phyloP scores from a whole-genome alignment of 305 asterid genomes.

The Lippia alba region DNA sequence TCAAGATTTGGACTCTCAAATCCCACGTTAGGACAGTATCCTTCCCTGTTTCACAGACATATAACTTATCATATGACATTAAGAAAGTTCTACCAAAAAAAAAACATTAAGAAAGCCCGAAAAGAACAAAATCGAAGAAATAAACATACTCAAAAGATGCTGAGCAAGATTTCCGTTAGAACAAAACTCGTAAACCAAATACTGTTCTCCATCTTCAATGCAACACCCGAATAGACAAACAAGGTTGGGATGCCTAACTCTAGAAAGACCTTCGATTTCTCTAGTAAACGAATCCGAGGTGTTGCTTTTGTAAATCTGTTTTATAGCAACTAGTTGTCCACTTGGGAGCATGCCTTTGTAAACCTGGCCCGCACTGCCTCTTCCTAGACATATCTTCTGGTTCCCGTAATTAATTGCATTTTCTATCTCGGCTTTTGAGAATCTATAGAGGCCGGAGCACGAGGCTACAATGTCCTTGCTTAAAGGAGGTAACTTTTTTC shows the following conservation, averaged over 20 bases:
- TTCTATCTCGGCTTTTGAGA: slow-evolving; percentile 76
- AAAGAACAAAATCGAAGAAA: background rate
- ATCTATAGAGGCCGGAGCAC: slow-evolving; percentile 63
- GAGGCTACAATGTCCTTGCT: slow-evolving; percentile 41
- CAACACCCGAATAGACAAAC: slow-evolving; percentile 79
- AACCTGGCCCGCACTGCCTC: slow-evolving; percentile 81
- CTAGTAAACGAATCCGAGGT: slow-evolving; percentile 68
- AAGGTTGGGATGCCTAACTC: slow-evolving; percentile 77
- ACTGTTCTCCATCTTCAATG: slow-evolving; percentile 74
- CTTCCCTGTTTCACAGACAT: slow-evolving; percentile 52
- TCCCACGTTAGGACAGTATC: slow-evolving; percentile 68
- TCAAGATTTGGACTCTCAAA: slow-evolving; percentile 63
- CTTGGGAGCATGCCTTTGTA: slow-evolving; percentile 81
- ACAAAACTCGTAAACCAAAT: slow-evolving; percentile 71
- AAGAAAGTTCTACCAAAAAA: background rate
- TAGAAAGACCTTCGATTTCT: slow-evolving; percentile 70
- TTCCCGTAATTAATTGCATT: slow-evolving; percentile 54
- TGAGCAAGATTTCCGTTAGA: slow-evolving; percentile 77
- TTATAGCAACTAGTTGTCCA: slow-evolving; percentile 80
- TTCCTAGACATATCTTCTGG: slow-evolving; percentile 62
- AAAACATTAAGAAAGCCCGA: background rate
- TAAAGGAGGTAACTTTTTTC: slow-evolving; percentile 38
- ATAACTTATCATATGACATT: slow-evolving; percentile 5
- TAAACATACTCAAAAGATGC: slow-evolving; percentile 58
- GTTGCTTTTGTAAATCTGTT: slow-evolving; percentile 70